Evolutionary conservation across 257 asterid genomes (phyloP).

Genomic region (Jacaranda copaia): DNA sequence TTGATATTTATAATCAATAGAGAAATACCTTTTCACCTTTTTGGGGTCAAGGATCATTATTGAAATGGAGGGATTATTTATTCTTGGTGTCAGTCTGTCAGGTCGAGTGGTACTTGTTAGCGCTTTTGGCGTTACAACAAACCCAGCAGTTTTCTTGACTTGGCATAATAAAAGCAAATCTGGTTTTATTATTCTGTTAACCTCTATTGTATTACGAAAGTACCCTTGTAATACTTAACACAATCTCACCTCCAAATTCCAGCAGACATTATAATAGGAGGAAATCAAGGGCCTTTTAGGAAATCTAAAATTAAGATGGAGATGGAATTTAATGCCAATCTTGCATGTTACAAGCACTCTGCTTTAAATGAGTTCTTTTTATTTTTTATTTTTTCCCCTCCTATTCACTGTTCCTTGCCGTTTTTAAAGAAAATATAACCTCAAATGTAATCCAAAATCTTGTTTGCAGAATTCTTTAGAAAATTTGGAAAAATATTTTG

Average conservation of each 20-base stretch:
- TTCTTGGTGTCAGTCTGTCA: not conserved
- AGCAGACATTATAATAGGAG: not conserved
- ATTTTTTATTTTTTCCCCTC: not conserved
- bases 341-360: slow-evolving; percentile 69
- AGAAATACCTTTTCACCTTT: not conserved
- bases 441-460: slow-evolving; percentile 41
- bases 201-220: slow-evolving; percentile 6
- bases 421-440: slow-evolving; percentile 45
- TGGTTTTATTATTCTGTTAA: slow-evolving; percentile 8
- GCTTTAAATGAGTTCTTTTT: slow-evolving; percentile 25
- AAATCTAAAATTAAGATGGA: slow-evolving; percentile 24
- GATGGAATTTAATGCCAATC: slow-evolving; percentile 44
- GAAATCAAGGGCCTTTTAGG: slow-evolving; percentile 34
- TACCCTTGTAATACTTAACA: not conserved
- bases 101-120: not conserved
- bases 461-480: slow-evolving; percentile 7
- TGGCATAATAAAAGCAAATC: slow-evolving; percentile 10
- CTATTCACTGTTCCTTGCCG: slow-evolving; percentile 58
- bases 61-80: slow-evolving; percentile 3
- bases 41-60: not conserved
- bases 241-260: not conserved
- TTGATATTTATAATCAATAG: not conserved
- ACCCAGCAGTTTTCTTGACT: slow-evolving; percentile 31
- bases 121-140: slow-evolving; percentile 37
- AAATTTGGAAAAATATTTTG: not conserved